These are phyloP conservation scores for Candida sithepensis DNA, from an alignment of 805 yeast species.

Conservation along the genomic window DNA sequence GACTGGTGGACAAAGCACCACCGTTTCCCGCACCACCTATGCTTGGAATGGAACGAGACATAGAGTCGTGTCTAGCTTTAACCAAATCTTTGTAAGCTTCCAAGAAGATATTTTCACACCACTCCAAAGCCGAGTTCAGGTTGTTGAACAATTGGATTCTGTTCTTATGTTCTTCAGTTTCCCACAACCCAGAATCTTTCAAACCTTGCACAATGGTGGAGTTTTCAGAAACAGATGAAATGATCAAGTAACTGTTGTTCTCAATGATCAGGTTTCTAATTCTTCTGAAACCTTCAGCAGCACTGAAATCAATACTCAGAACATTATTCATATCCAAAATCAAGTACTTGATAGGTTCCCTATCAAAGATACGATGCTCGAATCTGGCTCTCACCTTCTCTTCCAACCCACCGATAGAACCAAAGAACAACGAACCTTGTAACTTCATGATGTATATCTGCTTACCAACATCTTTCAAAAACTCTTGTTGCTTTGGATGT, in stretches of 20 bases:
- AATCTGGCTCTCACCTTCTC: slow-evolving; percentile 62
- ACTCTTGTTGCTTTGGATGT: slow-evolving; percentile 84
- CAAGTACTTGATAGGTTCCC: slow-evolving; percentile 70
- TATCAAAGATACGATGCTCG: slow-evolving; percentile 47
- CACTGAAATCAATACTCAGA: slow-evolving; percentile 81
- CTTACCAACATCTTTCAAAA: slow-evolving; percentile 78
- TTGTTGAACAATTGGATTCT: slow-evolving; percentile 65
- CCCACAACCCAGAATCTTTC: slow-evolving; percentile 80
- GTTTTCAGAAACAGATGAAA: slow-evolving; percentile 71
- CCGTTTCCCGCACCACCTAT: no score
- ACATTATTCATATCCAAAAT: slow-evolving; percentile 85
- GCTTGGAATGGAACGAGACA: not conserved
- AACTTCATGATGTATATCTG: slow-evolving; percentile 86
- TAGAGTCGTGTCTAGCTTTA: slow-evolving; percentile 3
- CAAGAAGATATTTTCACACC: slow-evolving; percentile 93
- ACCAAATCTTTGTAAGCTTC: slow-evolving; percentile 46
- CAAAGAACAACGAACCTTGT: slow-evolving; percentile 88
- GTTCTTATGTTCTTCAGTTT: slow-evolving; percentile 41
- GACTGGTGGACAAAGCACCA: not conserved
- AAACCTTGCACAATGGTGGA: slow-evolving; percentile 68
- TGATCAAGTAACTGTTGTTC: slow-evolving; percentile 64
- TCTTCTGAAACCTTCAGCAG: slow-evolving; percentile 92
- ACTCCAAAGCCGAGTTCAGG: slow-evolving; percentile 84
- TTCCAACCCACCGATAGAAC: slow-evolving; percentile 92
- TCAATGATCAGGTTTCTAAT: slow-evolving; percentile 74